These are phyloP conservation scores for Boletus fagicola DNA, from an alignment of 768 basidiomycete genomes.

Conservation along the genomic window DNA sequence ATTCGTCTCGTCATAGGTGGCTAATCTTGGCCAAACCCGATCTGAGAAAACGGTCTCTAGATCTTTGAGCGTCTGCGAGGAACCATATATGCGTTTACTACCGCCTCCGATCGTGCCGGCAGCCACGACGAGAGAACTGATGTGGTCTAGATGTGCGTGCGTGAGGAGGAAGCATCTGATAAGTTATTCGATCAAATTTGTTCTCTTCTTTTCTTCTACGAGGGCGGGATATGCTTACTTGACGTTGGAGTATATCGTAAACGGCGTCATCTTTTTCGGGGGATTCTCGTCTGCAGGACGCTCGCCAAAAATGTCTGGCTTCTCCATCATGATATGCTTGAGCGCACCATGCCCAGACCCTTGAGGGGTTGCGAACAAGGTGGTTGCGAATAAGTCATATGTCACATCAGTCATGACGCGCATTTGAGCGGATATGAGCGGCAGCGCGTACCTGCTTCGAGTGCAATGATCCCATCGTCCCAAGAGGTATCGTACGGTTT, in stretches of 20 bases:
- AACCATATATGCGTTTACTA: conserved; percentile 62
- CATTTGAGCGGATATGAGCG: neutral
- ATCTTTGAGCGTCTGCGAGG: conserved; percentile 60
- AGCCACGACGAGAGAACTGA: conserved; percentile 75
- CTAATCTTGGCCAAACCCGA: conserved; percentile 83
- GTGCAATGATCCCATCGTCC: conserved; percentile 76
- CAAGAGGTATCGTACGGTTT: conserved; percentile 67
- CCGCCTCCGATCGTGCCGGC: conserved; percentile 71
- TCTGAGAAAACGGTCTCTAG: conserved; percentile 73
- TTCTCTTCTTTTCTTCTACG: no score
- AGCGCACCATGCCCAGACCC: conserved; percentile 88
- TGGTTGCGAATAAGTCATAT: no score
- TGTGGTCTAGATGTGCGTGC: conserved; percentile 91
- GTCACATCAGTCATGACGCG: neutral
- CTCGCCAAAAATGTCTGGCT: conserved; percentile 53
- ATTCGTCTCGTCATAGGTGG: conserved; percentile 66
- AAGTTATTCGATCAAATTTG: no score
- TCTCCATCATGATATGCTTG: conserved; percentile 51
- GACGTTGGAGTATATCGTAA: conserved; percentile 33
- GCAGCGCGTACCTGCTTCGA: conserved; percentile 84
- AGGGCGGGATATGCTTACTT: conserved; percentile 18
- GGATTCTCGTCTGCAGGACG: conserved; percentile 10
- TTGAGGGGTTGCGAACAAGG: conserved; percentile 26
- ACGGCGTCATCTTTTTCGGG: conserved; percentile 20
- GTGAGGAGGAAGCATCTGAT: conserved; percentile 82